phyloP scores from a whole-genome alignment of 23 red algal genomes.

The Gracilaria domingensis region DNA sequence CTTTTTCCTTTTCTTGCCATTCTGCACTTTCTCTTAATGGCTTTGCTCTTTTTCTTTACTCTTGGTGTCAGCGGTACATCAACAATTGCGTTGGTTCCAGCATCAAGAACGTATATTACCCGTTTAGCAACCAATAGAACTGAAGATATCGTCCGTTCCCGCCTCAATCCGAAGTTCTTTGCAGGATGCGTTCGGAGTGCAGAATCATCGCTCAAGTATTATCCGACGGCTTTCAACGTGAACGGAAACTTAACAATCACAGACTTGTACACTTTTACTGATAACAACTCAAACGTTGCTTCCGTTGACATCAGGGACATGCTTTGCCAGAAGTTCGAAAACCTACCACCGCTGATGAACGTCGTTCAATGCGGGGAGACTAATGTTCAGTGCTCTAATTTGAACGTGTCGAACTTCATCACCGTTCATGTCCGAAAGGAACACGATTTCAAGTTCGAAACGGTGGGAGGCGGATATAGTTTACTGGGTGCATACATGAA shows the following conservation, averaged over 20 bases:
- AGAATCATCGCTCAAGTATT: background rate
- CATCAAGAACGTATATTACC: slow-evolving; percentile 8
- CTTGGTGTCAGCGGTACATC: slow-evolving; percentile 5
- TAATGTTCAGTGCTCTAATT: slow-evolving; percentile 3
- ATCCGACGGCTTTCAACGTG: slow-evolving; percentile 27
- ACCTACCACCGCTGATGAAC: background rate
- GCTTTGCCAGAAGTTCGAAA: slow-evolving; percentile 17
- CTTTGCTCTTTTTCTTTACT: slow-evolving; percentile 14
- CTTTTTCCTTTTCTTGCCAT: background rate
- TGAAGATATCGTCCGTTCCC: background rate
- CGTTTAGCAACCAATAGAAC: background rate
- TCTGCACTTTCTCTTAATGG: background rate
- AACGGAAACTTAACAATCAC: background rate
- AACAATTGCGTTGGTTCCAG: background rate
- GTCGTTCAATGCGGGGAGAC: slow-evolving; percentile 22
- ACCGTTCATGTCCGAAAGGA: no score
- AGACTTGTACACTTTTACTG: slow-evolving; percentile 26
- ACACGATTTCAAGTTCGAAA: background rate
- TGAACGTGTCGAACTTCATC: background rate
- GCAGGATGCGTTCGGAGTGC: background rate
- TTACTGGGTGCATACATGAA: background rate
- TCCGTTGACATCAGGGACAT: background rate
- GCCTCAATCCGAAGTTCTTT: slow-evolving; percentile 6
- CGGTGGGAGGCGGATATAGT: background rate
- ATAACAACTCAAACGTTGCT: background rate